Evolutionary conservation across 495 filamentous ascomycete genomes (phyloP), one percentile per base, ranked within the genome.

Genomic region (Daldinia grandis): DNA sequence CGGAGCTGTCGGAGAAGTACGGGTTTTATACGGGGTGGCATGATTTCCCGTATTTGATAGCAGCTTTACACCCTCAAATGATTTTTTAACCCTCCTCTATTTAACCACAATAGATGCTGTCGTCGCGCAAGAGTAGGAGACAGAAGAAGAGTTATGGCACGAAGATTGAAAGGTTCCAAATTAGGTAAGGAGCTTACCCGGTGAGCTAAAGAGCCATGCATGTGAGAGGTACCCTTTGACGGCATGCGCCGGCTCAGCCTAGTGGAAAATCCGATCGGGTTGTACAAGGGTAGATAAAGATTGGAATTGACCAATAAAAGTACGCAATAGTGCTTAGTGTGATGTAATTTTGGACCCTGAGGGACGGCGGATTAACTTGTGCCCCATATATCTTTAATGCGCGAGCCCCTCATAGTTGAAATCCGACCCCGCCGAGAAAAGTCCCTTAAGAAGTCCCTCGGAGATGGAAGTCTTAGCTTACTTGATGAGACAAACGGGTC

Each of bases 371-470:
- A 57, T 57, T 57, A 57, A 57, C 53, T 35, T 17, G 31, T 15
- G 54, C 53, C 27, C 28, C 53, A 56, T 0, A 50, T 9, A 47
- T 47, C 8, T 47, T 47, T 47, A 47, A 21, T 47, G 17, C 15
- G 17, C 30, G 28, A 57, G 51, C 65, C 66, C 66, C 59, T 63
- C 66, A 53, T 35, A 53, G 53, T 25, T 1, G 44, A 58, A 58
- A n/a, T 33, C 66, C 59, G 62, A 71, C 68, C 68, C 68, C 68
- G 62, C 68, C 57, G 61, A 71, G 56, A 19, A 30, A 24, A 59
- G 12, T 37, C 54, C 30, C 54, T 24, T 35, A 14, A 14, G 10
- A 47, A 66, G 65, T 60, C 27, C 64, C 57, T 67, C 64, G 67
- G 35, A 44, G 37, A 54, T 28, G 6, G 37, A 54, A 37, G 6